Conservation (phyloP, 768 basidiomycete species). For the Kwoniella shandongensis region DNA sequence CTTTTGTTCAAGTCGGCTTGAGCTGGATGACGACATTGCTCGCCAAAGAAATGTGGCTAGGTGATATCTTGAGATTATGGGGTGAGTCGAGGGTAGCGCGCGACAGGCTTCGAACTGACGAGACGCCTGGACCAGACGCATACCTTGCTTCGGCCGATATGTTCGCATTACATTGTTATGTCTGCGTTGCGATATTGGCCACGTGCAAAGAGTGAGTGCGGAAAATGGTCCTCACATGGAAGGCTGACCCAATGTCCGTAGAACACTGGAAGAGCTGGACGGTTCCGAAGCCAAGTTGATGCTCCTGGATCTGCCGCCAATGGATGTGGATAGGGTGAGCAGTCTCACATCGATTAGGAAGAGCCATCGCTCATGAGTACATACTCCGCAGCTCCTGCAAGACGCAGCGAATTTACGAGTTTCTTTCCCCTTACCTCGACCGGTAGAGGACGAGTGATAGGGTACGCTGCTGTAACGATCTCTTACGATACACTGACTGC, state of each 20-base stretch:
- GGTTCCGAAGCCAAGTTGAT: conserved; percentile 47
- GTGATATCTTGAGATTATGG: conserved; percentile 44
- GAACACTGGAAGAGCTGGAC: conserved; percentile 47
- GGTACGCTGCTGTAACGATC: background rate
- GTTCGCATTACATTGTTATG: conserved; percentile 49
- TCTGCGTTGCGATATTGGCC: conserved; percentile 43
- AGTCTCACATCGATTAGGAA: background rate
- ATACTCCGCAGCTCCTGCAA: conserved; percentile 34
- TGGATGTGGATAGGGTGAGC: conserved; percentile 47
- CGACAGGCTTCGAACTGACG: background rate
- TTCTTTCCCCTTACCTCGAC: conserved; percentile 38
- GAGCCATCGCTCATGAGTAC: no score
- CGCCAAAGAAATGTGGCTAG: conserved; percentile 45
- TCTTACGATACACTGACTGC: no score
- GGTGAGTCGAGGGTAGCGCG: conserved; percentile 40
- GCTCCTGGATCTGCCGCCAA: conserved; percentile 43
- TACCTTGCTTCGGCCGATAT: conserved; percentile 48
- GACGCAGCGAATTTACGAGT: conserved; percentile 45
- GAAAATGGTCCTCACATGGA: background rate
- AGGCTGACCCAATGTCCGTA: conserved; percentile 14
- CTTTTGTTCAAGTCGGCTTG: conserved; percentile 34
- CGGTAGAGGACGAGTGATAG: conserved; percentile 25
- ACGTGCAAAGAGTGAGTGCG: conserved; percentile 46
- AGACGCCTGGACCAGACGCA: conserved; percentile 32
- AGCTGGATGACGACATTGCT: conserved; percentile 54